Evolutionary conservation across 1,284 basidiomycete genomes (phyloP).

Genomic region (Puccinia novopanici): DNA sequence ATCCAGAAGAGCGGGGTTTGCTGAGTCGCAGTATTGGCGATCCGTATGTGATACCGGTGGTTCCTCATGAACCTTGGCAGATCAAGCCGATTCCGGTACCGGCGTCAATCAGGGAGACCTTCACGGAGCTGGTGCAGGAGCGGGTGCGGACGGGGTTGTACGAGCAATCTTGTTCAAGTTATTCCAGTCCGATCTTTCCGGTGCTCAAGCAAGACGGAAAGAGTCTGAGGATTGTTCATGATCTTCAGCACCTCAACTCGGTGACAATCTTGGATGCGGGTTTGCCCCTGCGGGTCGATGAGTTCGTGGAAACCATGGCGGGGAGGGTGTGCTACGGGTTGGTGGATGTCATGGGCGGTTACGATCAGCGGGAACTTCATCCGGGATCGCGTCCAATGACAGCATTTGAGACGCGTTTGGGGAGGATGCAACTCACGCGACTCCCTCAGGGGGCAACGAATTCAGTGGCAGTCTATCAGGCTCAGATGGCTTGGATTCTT

Average conservation of each 20-base stretch:
- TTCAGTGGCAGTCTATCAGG: no score
- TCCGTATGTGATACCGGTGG: constrained; percentile 5
- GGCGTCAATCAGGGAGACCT: neutral
- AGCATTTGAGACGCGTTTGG: no score
- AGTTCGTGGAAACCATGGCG: constrained; percentile 11
- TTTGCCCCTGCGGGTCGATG: neutral
- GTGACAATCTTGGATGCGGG: constrained; percentile 18
- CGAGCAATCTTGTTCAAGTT: constrained; percentile 9
- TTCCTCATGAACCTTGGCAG: constrained; percentile 26
- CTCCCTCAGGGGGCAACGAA: no score
- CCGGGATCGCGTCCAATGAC: no score
- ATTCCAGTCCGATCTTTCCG: constrained; percentile 16
- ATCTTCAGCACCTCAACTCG: constrained; percentile 24
- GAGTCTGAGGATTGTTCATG: constrained; percentile 18
- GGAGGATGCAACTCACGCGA: no score
- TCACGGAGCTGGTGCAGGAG: neutral
- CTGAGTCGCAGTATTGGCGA: neutral
- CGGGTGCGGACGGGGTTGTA: constrained; percentile 8
- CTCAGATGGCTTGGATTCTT: no score
- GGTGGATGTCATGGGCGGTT: neutral
- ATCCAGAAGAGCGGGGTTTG: neutral
- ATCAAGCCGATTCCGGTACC: constrained; percentile 18
- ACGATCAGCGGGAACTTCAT: no score
- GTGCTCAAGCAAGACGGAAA: neutral
- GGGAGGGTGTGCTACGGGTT: constrained; percentile 8